phyloP scores from a whole-genome alignment of 2,329 filamentous ascomycete genomes.

The Exophiala dermatitidis region DNA sequence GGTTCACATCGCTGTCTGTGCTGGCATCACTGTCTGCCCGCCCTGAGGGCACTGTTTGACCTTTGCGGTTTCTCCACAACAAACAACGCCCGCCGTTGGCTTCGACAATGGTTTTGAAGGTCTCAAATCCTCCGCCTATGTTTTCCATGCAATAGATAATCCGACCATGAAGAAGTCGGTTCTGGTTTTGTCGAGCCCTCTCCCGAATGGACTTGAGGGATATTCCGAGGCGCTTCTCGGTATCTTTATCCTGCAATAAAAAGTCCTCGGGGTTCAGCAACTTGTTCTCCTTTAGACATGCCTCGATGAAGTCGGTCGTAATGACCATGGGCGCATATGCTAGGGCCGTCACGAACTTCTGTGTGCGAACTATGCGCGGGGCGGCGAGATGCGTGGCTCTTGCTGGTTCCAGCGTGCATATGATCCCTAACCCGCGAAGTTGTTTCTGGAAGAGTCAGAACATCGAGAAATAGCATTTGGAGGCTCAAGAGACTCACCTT shows the following conservation, averaged over 20 bases:
- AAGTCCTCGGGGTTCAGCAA: slow-evolving; percentile 60
- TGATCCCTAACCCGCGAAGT: slow-evolving; percentile 74
- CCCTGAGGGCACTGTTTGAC: slow-evolving; percentile 58
- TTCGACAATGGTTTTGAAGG: slow-evolving; percentile 76
- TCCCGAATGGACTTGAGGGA: slow-evolving; percentile 60
- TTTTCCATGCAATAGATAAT: slow-evolving; percentile 77
- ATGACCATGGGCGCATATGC: slow-evolving; percentile 74
- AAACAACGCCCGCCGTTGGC: slow-evolving; percentile 81
- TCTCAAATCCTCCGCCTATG: slow-evolving; percentile 73
- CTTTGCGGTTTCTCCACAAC: slow-evolving; percentile 66
- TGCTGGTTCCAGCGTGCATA: slow-evolving; percentile 66
- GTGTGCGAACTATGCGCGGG: slow-evolving; percentile 76
- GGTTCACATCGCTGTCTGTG: slow-evolving; percentile 49
- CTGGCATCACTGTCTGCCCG: slow-evolving; percentile 31
- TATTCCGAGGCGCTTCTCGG: slow-evolving; percentile 65
- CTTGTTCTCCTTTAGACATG: slow-evolving; percentile 62
- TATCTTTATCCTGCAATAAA: slow-evolving; percentile 61
- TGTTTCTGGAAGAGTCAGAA: slow-evolving; percentile 52
- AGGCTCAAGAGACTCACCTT: slow-evolving; percentile 52
- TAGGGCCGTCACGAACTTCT: slow-evolving; percentile 85
- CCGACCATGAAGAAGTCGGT: slow-evolving; percentile 65
- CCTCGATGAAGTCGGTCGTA: slow-evolving; percentile 69
- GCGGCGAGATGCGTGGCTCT: slow-evolving; percentile 81
- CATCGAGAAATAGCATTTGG: not conserved
- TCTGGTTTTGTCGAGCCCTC: slow-evolving; percentile 68